Percentiles rank a stretch among this genome's conserved stretches.
These are phyloP conservation scores for Dryadomyces quercus-mongolicae DNA, from an alignment of 2,329 filamentous ascomycete species.

Conservation along the genomic window DNA sequence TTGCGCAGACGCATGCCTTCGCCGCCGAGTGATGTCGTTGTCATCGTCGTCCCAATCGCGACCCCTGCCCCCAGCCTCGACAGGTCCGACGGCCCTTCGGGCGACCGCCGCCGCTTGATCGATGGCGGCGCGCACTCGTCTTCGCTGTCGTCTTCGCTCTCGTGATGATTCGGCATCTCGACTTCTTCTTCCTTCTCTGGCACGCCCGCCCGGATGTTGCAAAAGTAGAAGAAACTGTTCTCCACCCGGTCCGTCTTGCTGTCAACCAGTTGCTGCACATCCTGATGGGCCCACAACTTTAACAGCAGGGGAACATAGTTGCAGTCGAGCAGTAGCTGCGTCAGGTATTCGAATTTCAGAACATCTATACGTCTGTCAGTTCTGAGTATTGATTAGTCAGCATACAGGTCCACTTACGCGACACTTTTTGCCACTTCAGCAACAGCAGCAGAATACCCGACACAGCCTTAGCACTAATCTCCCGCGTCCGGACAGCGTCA, in stretches of 20 bases:
- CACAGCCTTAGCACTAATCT: slow-evolving; percentile 83
- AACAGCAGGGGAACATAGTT: slow-evolving; percentile 89
- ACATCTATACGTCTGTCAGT: slow-evolving; percentile 46
- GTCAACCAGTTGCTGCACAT: slow-evolving; percentile 81
- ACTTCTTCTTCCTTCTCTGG: slow-evolving; percentile 15
- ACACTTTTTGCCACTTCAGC: slow-evolving; percentile 92
- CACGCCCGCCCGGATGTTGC: slow-evolving; percentile 46
- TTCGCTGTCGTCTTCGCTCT: slow-evolving; percentile 41
- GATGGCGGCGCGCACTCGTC: slow-evolving; percentile 79
- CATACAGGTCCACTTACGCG: slow-evolving; percentile 47
- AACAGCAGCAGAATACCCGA: slow-evolving; percentile 81
- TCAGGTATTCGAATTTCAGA: slow-evolving; percentile 90
- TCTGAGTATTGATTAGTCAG: neutral
- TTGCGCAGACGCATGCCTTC: slow-evolving; percentile 18
- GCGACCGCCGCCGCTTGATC: slow-evolving; percentile 49
- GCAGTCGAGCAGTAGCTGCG: slow-evolving; percentile 83
- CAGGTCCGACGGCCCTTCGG: slow-evolving; percentile 19
- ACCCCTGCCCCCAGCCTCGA: no score
- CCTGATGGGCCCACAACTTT: slow-evolving; percentile 89
- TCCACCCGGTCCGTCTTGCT: slow-evolving; percentile 74
- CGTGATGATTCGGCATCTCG: slow-evolving; percentile 20
- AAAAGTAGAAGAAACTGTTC: slow-evolving; percentile 86
- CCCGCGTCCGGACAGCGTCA: slow-evolving; percentile 67
- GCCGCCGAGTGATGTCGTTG: neutral
- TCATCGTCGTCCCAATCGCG: neutral